A percentile compares a stretch with the other conserved stretches of the same genome.
Conservation (phyloP, 2,329 filamentous ascomycete genomes). For the Aspergillus hortae region DNA sequence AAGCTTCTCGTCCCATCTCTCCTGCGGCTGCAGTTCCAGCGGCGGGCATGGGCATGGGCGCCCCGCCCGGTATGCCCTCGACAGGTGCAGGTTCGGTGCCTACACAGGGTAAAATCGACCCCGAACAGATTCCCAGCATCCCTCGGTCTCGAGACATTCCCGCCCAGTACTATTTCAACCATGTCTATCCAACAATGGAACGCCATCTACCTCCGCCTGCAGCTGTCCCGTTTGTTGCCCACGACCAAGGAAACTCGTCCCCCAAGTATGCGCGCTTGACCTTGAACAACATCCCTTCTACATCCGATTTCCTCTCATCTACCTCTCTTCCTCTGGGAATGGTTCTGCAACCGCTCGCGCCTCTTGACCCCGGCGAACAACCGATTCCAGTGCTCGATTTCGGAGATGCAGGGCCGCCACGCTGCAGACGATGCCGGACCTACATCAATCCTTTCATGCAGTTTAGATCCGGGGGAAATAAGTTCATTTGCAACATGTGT, state of each 20-base stretch:
- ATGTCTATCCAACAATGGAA: slow-evolving; percentile 94
- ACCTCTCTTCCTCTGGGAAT: slow-evolving; percentile 85
- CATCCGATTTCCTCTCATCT: slow-evolving; percentile 70
- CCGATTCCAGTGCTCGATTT: slow-evolving; percentile 92
- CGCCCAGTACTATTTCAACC: slow-evolving; percentile 78
- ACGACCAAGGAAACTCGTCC: slow-evolving; percentile 93
- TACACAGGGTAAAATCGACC: slow-evolving; percentile 73
- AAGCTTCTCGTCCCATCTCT: slow-evolving; percentile 27
- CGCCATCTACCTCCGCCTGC: slow-evolving; percentile 87
- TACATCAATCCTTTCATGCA: slow-evolving; percentile 99
- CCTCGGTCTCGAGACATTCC: slow-evolving; percentile 77
- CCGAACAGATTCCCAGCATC: slow-evolving; percentile 89
- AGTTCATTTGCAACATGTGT: slow-evolving; percentile 97
- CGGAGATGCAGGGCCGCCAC: slow-evolving; percentile 81
- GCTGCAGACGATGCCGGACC: slow-evolving; percentile 86
- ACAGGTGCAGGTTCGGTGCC: slow-evolving; percentile 57
- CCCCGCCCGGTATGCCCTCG: slow-evolving; percentile 37
- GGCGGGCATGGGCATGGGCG: slow-evolving; percentile 12
- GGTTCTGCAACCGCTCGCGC: slow-evolving; percentile 81
- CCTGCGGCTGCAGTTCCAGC: slow-evolving; percentile 24
- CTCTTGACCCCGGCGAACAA: slow-evolving; percentile 76
- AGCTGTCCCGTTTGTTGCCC: slow-evolving; percentile 83
- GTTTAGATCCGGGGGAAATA: slow-evolving; percentile 89
- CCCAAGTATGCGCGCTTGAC: slow-evolving; percentile 91
- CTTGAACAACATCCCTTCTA: slow-evolving; percentile 86